These are phyloP conservation scores for Dactylonectria macrodidyma DNA, from an alignment of 2,329 filamentous ascomycete species.

Conservation along the genomic window DNA sequence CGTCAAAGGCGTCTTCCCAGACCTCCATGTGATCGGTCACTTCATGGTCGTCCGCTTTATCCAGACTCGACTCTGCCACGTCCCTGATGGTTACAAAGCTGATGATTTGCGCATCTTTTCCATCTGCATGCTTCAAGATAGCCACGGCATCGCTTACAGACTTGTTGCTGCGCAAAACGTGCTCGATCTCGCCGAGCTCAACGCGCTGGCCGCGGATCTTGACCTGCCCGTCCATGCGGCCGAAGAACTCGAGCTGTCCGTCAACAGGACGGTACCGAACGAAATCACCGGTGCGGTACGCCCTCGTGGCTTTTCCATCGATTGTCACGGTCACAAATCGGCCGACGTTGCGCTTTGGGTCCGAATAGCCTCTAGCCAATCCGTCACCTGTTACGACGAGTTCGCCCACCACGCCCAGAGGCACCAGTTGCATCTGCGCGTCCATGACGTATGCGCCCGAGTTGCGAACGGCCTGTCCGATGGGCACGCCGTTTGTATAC, in stretches of 20 bases:
- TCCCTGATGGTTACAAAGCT: slow-evolving; percentile 24
- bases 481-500: slow-evolving; percentile 35
- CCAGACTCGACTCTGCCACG: not conserved
- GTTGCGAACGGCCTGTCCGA: slow-evolving; percentile 38
- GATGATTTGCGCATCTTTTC: slow-evolving; percentile 15
- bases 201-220: slow-evolving; percentile 43
- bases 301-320: not conserved
- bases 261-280: slow-evolving; percentile 32
- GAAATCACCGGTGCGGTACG: slow-evolving; percentile 38
- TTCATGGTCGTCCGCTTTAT: slow-evolving; percentile 11
- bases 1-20: slow-evolving; percentile 40
- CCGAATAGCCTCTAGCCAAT: not conserved
- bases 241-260: slow-evolving; percentile 33
- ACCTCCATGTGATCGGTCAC: slow-evolving; percentile 31
- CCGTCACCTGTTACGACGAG: slow-evolving; percentile 46
- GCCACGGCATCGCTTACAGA: slow-evolving; percentile 39
- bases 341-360: not conserved
- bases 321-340: not conserved
- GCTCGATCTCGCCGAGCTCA: slow-evolving; percentile 42
- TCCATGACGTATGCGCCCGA: slow-evolving; percentile 46
- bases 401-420: slow-evolving; percentile 47
- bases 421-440: slow-evolving; percentile 38
- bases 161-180: slow-evolving; percentile 7
- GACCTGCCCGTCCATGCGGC: slow-evolving; percentile 42
- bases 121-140: slow-evolving; percentile 25